Evolutionary conservation across 2,329 filamentous ascomycete species (phyloP).

Genomic region (Graphilbum ipis-grandicollis): DNA sequence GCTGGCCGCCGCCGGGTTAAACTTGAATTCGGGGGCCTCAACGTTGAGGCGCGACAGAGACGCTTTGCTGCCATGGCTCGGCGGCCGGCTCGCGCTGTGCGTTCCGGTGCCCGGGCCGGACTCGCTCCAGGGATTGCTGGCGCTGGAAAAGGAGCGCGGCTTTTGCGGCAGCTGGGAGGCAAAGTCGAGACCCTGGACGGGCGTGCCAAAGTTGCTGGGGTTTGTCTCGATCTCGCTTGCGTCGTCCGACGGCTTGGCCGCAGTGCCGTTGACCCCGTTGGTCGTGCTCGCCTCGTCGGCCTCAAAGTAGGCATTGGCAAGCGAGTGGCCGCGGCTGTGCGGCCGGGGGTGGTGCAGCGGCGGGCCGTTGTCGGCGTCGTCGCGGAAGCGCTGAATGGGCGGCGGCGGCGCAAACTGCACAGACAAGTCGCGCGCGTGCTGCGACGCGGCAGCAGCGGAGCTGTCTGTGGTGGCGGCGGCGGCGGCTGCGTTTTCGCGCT

Average conservation of each 20-base stretch:
- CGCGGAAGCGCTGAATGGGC: conserved; percentile 32
- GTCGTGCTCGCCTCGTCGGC: conserved; percentile 29
- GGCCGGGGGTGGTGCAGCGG: conserved; percentile 55
- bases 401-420: conserved; percentile 23
- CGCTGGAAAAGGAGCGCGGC: conserved; percentile 34
- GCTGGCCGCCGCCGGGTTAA: conserved; percentile 37
- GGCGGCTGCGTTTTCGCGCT: conserved; percentile 13
- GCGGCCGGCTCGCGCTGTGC: conserved; percentile 20
- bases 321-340: conserved; percentile 55
- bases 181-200: conserved; percentile 32
- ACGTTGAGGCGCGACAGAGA: conserved; percentile 74
- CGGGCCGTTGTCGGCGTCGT: conserved; percentile 33
- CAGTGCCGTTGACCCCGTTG: conserved; percentile 19
- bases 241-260: conserved; percentile 25
- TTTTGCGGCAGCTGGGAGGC: conserved; percentile 32
- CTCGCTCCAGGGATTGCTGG: conserved; percentile 48
- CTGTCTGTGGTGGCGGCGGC: background rate
- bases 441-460: conserved; percentile 11
- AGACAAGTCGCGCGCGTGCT: conserved; percentile 26
- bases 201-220: conserved; percentile 53
- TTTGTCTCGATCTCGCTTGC: conserved; percentile 56
- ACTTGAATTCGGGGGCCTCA: conserved; percentile 75
- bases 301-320: conserved; percentile 48
- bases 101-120: conserved; percentile 22
- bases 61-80: conserved; percentile 49